These are phyloP conservation scores for Aethionema arabicum DNA, from an alignment of 345 rosid species.

Conservation along the genomic window DNA sequence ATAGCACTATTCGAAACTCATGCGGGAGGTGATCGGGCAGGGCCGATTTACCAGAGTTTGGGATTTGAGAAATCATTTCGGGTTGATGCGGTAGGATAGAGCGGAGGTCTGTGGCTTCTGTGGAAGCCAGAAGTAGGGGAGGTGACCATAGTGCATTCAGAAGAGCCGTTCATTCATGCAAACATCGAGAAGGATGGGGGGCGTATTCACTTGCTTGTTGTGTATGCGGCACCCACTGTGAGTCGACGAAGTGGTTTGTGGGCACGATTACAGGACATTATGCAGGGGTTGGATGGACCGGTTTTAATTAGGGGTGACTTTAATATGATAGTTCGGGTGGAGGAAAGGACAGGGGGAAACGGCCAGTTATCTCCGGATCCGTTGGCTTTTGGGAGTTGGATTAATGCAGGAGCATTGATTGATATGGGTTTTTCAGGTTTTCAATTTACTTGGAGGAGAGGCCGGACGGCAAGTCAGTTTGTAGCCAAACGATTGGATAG, in stretches of 20 bases:
- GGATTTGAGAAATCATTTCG: no score
- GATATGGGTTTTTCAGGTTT: no score
- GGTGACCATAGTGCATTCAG: neutral
- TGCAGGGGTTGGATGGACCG: neutral
- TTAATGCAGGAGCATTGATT: neutral
- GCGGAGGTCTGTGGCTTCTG: no score
- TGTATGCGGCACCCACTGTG: neutral
- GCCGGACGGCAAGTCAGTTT: no score
- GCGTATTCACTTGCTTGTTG: neutral
- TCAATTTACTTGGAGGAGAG: no score
- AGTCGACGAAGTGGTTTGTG: neutral
- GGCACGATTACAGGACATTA: neutral
- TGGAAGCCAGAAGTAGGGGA: neutral
- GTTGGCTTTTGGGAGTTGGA: neutral
- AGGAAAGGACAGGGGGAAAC: neutral
- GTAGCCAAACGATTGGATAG: no score
- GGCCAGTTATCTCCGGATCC: neutral
- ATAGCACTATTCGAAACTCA: no score
- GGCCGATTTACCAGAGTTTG: neutral
- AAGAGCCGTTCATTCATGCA: neutral
- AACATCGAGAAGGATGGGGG: neutral
- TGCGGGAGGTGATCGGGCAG: no score
- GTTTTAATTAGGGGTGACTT: neutral
- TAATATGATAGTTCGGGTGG: neutral
- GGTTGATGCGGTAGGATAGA: no score